Percentiles rank a stretch among this genome's conserved stretches.
These are phyloP conservation scores for Monosporascus sp. DNA, from an alignment of 2,329 filamentous ascomycete species.

Conservation along the genomic window DNA sequence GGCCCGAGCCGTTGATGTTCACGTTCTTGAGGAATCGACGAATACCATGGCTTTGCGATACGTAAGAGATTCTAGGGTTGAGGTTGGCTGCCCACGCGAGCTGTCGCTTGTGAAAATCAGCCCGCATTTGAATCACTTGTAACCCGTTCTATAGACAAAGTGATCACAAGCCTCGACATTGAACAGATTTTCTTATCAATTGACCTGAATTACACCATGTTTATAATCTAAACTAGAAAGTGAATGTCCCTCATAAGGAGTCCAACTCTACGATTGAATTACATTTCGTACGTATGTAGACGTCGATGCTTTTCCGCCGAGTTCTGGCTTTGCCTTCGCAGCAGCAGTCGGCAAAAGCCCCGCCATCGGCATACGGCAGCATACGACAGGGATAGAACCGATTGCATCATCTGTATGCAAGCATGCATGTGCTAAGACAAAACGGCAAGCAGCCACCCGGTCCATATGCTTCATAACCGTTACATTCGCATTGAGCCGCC, in stretches of 20 bases:
- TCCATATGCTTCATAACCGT: neutral
- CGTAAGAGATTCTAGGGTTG: constrained; percentile 19
- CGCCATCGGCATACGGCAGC: neutral
- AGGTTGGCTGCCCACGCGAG: constrained; percentile 2
- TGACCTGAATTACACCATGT: too few species aligned
- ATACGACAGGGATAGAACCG: neutral
- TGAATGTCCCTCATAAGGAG: too few species aligned
- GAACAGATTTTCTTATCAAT: too few species aligned
- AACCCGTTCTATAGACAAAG: neutral
- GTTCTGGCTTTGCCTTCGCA: too few species aligned
- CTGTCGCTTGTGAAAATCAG: neutral
- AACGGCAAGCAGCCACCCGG: too few species aligned
- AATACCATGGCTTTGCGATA: constrained; percentile 21
- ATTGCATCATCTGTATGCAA: neutral
- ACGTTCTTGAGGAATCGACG: constrained; percentile 11
- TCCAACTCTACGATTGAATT: too few species aligned
- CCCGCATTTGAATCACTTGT: neutral
- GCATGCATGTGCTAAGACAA: neutral
- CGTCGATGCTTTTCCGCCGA: too few species aligned
- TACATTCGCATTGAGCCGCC: neutral
- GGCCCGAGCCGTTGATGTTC: constrained; percentile 17
- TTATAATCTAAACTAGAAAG: too few species aligned
- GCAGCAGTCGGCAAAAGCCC: neutral
- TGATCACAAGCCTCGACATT: too few species aligned
- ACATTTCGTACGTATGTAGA: too few species aligned